phyloP scores from a whole-genome alignment of 805 yeast genomes.

The Starmerella apicola region DNA sequence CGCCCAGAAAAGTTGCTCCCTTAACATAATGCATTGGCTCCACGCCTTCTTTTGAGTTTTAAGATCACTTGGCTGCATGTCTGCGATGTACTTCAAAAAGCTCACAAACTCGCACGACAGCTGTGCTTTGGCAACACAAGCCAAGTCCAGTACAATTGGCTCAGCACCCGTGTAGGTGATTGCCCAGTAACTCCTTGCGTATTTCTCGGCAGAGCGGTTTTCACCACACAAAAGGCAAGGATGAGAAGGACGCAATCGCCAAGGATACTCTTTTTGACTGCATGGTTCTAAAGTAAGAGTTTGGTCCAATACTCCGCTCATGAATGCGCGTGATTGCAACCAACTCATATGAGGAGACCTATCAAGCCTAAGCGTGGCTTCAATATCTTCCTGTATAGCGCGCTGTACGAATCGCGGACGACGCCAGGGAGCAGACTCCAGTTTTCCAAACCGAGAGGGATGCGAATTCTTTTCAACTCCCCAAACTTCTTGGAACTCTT shows the following conservation, averaged over 20 bases:
- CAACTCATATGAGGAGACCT: conserved; percentile 51
- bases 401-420: conserved; percentile 50
- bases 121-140: conserved; percentile 68
- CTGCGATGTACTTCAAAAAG: conserved; percentile 51
- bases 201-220: conserved; percentile 51
- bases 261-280: conserved; percentile 66
- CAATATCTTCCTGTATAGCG: conserved; percentile 65
- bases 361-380: conserved; percentile 55
- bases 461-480: conserved; percentile 8
- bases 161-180: conserved; percentile 28
- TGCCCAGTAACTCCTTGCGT: conserved; percentile 63
- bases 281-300: conserved; percentile 76
- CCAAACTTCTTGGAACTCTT: conserved; percentile 13
- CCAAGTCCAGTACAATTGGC: conserved; percentile 52
- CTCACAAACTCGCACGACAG: conserved; percentile 75
- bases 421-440: conserved; percentile 29
- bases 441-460: conserved; percentile 5
- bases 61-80: conserved; percentile 47
- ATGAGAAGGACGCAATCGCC: conserved; percentile 36
- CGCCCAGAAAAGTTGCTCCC: conserved; percentile 72
- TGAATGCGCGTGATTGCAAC: conserved; percentile 48
- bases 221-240: conserved; percentile 85
- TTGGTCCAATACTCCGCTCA: conserved; percentile 64
- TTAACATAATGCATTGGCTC: conserved; percentile 48
- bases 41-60: conserved; percentile 39